Base-by-base conservation (phyloP, 768 basidiomycete species). In the Gelatoporia subvermispora region DNA sequence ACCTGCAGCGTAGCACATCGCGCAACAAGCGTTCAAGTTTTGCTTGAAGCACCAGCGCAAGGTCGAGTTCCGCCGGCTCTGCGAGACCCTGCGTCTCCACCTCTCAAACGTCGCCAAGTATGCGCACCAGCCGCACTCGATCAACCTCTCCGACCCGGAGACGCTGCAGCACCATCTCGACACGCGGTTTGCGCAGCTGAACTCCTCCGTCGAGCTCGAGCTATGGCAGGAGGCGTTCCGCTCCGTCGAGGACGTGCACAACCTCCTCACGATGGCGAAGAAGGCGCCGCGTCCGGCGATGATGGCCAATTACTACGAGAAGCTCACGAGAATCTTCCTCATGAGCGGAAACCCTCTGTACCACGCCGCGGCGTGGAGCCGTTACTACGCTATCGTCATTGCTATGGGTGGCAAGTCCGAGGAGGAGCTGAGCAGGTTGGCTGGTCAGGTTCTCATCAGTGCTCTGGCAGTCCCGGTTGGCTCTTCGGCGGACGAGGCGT, bases 281-380 rank as follows among this genome's bases (percentile, higher is more conserved):
- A 95, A 93, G 68, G 82, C 90, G 0, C 91, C 93, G 1, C 84
- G 92, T 28, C 91, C 92, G 0, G 78, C 85, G 11, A 95, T 97
- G 93, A 97, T 98, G 94, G 92, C 93, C 50, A 93, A 90, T 67
- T 98, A 97, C 71, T 98, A 98, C 70, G 93, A 97, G 67, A 97
- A 98, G 70, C 81, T 97, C 55, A 90, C 94, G 37, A 88, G 86
- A 63, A 95, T 99, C 54, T 99, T 97, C 75, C 76, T 94, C 60
- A 95, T 93, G 75, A 91, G 88, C 51, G 89, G 92, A 15, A 95
- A 93, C 59, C 85, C 92, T 3, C 74, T 99, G 13, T 98, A 93
- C 71, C 95, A 98, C 64, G 94, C 95, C 42, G 93, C 95, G 16
- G 93, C 95, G 0, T 97, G 93, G 93, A 82, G 86, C 39, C 77